A percentile compares a stretch with the other conserved stretches of the same genome.
Evolutionary conservation across 1,284 basidiomycete genomes (phyloP).

Genomic region (Ustilago loliicola): DNA sequence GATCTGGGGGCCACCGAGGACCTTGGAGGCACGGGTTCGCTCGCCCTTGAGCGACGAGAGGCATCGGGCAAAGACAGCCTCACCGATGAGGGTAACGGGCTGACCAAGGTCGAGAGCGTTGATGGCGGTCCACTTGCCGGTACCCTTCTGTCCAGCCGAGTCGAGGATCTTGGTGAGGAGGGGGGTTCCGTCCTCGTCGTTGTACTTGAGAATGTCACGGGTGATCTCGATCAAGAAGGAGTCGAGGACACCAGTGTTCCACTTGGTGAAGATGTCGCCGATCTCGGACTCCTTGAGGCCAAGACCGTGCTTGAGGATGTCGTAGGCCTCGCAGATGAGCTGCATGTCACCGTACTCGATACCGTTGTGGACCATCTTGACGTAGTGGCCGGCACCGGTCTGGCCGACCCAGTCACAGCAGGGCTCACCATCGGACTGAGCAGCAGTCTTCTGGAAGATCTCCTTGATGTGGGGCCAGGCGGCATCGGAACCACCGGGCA

Average conservation of each 20-base stretch:
- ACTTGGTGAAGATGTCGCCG: slow-evolving; percentile 73
- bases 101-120: slow-evolving; percentile 93
- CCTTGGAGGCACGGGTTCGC: slow-evolving; percentile 91
- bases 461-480: slow-evolving; percentile 98
- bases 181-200: slow-evolving; percentile 92
- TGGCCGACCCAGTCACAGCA: slow-evolving; percentile 99
- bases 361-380: slow-evolving; percentile 99
- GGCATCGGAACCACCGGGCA: slow-evolving; percentile 95
- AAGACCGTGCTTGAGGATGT: slow-evolving; percentile 97
- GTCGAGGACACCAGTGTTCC: slow-evolving; percentile 99
- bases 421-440: slow-evolving; percentile 93
- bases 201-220: slow-evolving; percentile 72
- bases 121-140: slow-evolving; percentile 99
- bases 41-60: slow-evolving; percentile 98
- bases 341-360: slow-evolving; percentile 97
- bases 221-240: slow-evolving; percentile 97
- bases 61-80: slow-evolving; percentile 99
- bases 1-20: slow-evolving; percentile 87
- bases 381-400: slow-evolving; percentile 92
- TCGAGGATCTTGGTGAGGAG: slow-evolving; percentile 90
- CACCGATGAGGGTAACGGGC: slow-evolving; percentile 95
- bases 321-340: slow-evolving; percentile 85
- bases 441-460: slow-evolving; percentile 98
- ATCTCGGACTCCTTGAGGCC: slow-evolving; percentile 75
- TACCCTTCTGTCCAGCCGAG: slow-evolving; percentile 96